Evolutionary conservation across 495 filamentous ascomycete genomes (phyloP), one percentile per base, ranked within the genome.

Genomic region (Chaetomium fimeti): DNA sequence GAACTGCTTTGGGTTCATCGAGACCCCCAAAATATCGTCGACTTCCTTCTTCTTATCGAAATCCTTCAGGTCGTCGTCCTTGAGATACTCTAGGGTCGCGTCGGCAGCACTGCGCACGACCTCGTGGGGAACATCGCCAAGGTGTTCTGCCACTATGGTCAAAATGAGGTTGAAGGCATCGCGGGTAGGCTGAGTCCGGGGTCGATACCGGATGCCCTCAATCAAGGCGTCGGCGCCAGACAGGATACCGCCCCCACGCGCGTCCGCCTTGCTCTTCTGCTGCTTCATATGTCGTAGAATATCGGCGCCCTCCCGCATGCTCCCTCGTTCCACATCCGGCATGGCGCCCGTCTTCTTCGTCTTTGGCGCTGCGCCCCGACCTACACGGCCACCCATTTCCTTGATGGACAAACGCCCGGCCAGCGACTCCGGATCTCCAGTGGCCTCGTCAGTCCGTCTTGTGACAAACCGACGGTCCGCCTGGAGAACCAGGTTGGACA

Each of bases 401-500:
- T 87, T 84, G 67, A 97, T 93, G 62, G 89, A 89, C 74, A 99
- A 88, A 65, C 92, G 90, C 32, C 94, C 93, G 42, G 94, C 94
- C 51, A 99, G 85, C 58, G 94, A 98, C 78, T 99, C 94, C 57
- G 94, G 94, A 74, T 99, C 95, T 70, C 94, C 94, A 42, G 95
- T 97, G 63, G 90, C 88, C 77, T 99, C 94, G 79, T 99, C 94
- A 68, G 88, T 91, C 67, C 90, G 86, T 70, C 92, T 88, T 61
- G 91, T 92, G 69, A 93, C 88, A 75, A 99, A 98, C 74, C 95
- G 89, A 78, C 91, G 88, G 82, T 99, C 94, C 81, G 92, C 93
- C 88, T 97, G 93, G 85, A 97, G 91, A 75, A 99, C 94, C 91
- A 99, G 87, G 87, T 99, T 99, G 82, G 94, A 98, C 94, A 99